Evolutionary conservation across 805 yeast species (phyloP).

Genomic region (Zygotorulaspora sp.): DNA sequence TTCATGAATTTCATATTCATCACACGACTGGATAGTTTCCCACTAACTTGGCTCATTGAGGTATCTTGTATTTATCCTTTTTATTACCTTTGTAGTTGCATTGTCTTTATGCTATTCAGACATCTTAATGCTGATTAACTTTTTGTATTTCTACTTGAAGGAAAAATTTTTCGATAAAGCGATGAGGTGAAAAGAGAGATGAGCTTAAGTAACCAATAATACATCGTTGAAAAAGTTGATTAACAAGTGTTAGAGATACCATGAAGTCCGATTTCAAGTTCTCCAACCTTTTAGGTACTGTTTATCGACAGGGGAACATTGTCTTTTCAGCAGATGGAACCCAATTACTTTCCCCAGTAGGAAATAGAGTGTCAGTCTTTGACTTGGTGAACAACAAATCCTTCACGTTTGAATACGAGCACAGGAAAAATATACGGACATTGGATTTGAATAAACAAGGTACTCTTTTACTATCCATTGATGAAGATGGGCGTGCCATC

Average conservation of each 20-base stretch:
- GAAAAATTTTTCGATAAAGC: slow-evolving; percentile 15
- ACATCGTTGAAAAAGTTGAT: too few relatives aligned
- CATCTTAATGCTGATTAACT: background rate
- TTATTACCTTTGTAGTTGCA: slow-evolving; percentile 1
- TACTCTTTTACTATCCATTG: slow-evolving; percentile 75
- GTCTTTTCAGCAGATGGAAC: slow-evolving; percentile 84
- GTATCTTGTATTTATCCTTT: background rate
- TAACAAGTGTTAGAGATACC: too few relatives aligned
- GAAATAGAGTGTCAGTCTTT: slow-evolving; percentile 85
- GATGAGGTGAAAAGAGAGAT: slow-evolving; percentile 19
- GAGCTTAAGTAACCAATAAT: too few relatives aligned
- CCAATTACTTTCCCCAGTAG: slow-evolving; percentile 82
- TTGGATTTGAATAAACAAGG: slow-evolving; percentile 82
- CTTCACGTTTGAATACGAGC: slow-evolving; percentile 88
- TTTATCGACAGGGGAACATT: slow-evolving; percentile 88
- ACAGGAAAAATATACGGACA: slow-evolving; percentile 73
- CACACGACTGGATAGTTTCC: slow-evolving; percentile 58
- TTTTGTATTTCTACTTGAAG: too few relatives aligned
- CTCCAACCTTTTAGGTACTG: slow-evolving; percentile 88
- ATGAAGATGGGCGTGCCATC: slow-evolving; percentile 89
- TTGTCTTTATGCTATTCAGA: background rate
- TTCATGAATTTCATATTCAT: slow-evolving; percentile 80
- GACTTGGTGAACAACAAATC: slow-evolving; percentile 81
- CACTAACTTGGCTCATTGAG: slow-evolving; percentile 27
- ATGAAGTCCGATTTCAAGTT: slow-evolving; percentile 91